Base-by-base conservation (phyloP, 352 stramenopile genomes). In the Phytophthora fragariae region DNA sequence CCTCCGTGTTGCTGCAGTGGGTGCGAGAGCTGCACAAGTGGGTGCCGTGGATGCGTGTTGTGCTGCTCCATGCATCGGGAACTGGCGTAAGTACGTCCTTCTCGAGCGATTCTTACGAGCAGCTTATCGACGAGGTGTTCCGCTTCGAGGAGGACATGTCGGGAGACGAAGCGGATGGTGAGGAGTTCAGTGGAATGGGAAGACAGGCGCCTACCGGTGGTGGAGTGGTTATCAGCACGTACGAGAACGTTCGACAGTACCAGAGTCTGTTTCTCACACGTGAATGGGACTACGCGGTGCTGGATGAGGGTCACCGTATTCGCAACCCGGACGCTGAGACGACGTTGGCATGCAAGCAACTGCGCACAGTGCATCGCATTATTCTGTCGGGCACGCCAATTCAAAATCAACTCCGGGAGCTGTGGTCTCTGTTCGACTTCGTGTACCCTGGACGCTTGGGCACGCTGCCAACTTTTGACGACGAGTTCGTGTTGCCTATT, bases 361-460 rank as follows among this genome's bases (percentile, higher is more conserved):
- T 98, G 33, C 83, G 85, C 27, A 97, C 92, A 0, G 81, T 97
- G 12, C 94, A 99, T 73, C 91, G 97, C 17, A 85, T 99, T 33
- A 93, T 98, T 8, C 81, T 99, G 29, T 97, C 84, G 52, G 95
- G 97, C 24, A 98, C 95, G 5, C 94, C 94, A 0, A 95, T 97
- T 65, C 90, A 97, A 84, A 99, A 99, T 78, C 97, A 93, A 35
- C 80, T 99, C 57, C 84, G 85, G 33, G 98, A 99, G 73, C 82
- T 99, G 17, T 99, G 98, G 98, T 98, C 92, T 11, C 77, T 99
- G 2, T 99, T 99, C 78, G 98, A 99, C 75, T 99, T 99, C 82
- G 94, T 99, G 4, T 99, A 98, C 77, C 98, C 98, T 27, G 98
- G 98, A 31, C 90, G 97, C 65, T 81, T 99, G 19, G 98, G 98